Percentiles rank a stretch among this genome's conserved stretches.
phyloP scores from a whole-genome alignment of 495 filamentous ascomycete genomes.

The Penicillium cinerascens region DNA sequence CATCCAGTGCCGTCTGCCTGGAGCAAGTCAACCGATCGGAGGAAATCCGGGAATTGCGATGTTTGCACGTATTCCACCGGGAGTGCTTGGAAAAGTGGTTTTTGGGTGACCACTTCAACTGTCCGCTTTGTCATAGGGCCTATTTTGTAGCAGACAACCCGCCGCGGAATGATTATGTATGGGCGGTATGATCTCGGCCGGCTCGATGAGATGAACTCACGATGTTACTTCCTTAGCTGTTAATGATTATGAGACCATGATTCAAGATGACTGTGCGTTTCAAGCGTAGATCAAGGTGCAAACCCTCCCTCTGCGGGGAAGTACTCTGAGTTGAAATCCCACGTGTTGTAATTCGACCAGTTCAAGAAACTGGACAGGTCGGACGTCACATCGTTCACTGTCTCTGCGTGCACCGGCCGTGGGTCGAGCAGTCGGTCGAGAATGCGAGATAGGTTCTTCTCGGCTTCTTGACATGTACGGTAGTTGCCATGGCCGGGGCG shows the following conservation, averaged over 20 bases:
- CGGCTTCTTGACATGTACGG: conserved; percentile 45
- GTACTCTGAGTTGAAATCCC: conserved; percentile 36
- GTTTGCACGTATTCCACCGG: conserved; percentile 45
- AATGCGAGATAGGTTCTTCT: conserved; percentile 43
- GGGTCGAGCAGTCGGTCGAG: conserved; percentile 42
- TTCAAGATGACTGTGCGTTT: background rate
- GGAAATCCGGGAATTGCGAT: conserved; percentile 43
- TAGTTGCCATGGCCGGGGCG: conserved; percentile 53
- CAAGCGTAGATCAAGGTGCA: conserved; percentile 15
- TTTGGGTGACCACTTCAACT: conserved; percentile 42
- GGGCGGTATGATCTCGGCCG: conserved; percentile 37
- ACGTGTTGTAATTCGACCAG: conserved; percentile 37
- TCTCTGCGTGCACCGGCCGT: conserved; percentile 28
- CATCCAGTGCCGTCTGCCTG: conserved; percentile 39
- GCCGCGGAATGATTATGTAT: conserved; percentile 37
- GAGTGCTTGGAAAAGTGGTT: conserved; percentile 48
- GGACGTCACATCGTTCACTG: conserved; percentile 32
- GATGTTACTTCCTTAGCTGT: background rate
- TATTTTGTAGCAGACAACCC: conserved; percentile 37
- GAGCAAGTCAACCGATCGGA: conserved; percentile 39
- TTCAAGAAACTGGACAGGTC: conserved; percentile 36
- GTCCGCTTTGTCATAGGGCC: conserved; percentile 40
- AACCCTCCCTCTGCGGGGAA: conserved; percentile 25
- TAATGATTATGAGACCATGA: conserved; percentile 7
- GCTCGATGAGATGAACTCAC: background rate